These are phyloP conservation scores for Hypomontagnella submonticulosa DNA, from an alignment of 495 filamentous ascomycete species.

Conservation along the genomic window DNA sequence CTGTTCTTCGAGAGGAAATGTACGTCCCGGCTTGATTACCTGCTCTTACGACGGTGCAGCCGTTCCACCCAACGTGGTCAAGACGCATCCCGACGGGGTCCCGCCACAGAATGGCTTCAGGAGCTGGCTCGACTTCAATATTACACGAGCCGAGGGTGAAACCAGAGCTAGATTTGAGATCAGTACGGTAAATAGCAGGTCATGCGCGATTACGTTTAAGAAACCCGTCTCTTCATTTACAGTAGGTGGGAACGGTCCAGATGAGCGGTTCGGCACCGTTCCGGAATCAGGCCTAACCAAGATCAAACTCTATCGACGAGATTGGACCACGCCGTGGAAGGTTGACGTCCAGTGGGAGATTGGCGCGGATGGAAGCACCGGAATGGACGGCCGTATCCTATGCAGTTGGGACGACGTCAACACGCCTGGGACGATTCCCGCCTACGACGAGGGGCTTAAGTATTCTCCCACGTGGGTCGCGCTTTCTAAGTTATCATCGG, in stretches of 20 bases:
- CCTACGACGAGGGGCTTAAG: conserved; percentile 80
- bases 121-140: conserved; percentile 72
- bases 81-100: conserved; percentile 52
- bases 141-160: conserved; percentile 56
- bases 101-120: conserved; percentile 58
- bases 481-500: conserved; percentile 77
- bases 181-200: conserved; percentile 72
- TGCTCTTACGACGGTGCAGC: conserved; percentile 76
- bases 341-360: conserved; percentile 78
- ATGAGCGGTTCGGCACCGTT: conserved; percentile 67
- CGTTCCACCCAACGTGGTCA: conserved; percentile 67
- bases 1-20: conserved; percentile 56
- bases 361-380: conserved; percentile 39
- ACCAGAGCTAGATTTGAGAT: conserved; percentile 67
- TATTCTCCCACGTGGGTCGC: conserved; percentile 84
- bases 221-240: conserved; percentile 69
- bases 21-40: conserved; percentile 59
- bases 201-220: conserved; percentile 74
- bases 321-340: conserved; percentile 78
- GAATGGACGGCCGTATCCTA: conserved; percentile 73
- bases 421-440: conserved; percentile 75
- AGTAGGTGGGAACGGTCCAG: conserved; percentile 62
- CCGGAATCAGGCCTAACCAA: conserved; percentile 54
- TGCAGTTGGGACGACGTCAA: conserved; percentile 94
- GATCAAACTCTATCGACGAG: conserved; percentile 74